A percentile compares a stretch with the other conserved stretches of the same genome.
Evolutionary conservation across 1,139 yeast species (phyloP).

Genomic region (Saccharomyces hybrid): DNA sequence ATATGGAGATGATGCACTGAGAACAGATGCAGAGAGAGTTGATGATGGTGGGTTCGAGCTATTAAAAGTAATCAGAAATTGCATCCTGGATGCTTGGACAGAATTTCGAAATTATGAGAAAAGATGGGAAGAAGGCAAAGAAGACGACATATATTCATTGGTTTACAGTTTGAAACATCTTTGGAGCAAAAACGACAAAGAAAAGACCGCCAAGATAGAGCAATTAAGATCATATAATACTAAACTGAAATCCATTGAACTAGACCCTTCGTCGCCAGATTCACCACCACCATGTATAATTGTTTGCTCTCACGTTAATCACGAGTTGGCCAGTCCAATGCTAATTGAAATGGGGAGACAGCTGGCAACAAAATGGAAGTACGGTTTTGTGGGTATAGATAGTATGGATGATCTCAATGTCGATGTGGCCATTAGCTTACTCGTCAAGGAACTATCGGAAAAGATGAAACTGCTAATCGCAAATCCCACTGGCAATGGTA

Average conservation of each 20-base stretch:
- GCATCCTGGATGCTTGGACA: constrained; percentile 66
- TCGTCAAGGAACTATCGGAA: constrained; percentile 55
- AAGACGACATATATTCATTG: constrained; percentile 56
- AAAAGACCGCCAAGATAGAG: constrained; percentile 17
- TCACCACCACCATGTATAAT: constrained; percentile 63
- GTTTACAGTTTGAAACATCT: constrained; percentile 49
- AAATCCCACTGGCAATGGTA: neutral
- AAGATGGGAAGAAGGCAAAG: constrained; percentile 55
- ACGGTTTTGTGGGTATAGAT: constrained; percentile 58
- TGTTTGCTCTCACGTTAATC: constrained; percentile 53
- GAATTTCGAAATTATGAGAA: constrained; percentile 50
- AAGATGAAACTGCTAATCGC: constrained; percentile 26
- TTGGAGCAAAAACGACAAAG: constrained; percentile 40
- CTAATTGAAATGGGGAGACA: constrained; percentile 49
- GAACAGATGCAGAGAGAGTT: constrained; percentile 11
- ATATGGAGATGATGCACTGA: constrained; percentile 8
- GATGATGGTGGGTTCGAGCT: constrained; percentile 39
- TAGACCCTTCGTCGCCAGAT: constrained; percentile 43
- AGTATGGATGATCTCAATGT: constrained; percentile 41
- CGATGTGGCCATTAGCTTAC: constrained; percentile 48
- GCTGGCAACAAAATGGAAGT: constrained; percentile 52
- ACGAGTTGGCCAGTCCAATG: constrained; percentile 50
- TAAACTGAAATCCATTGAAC: constrained; percentile 20
- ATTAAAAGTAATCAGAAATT: constrained; percentile 42
- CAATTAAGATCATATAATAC: constrained; percentile 22